Evolutionary conservation across 306 rosid genomes (phyloP).

Genomic region (Castanea mollissima): DNA sequence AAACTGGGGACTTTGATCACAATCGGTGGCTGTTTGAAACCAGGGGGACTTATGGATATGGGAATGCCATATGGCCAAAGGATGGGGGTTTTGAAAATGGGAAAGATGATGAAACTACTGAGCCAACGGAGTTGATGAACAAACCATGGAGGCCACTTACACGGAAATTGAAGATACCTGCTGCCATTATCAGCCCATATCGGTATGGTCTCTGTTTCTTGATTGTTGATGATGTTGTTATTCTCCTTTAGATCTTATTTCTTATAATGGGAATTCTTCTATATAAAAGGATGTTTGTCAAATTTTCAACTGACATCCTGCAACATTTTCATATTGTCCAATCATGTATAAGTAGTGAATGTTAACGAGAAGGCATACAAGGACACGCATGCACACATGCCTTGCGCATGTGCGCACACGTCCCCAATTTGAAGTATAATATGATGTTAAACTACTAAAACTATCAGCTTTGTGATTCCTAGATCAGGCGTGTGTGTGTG

Average conservation of each 20-base stretch:
- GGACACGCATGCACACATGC: not conserved
- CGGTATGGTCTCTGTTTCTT: conserved; percentile 42
- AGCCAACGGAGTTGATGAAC: conserved; percentile 66
- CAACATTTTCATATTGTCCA: not conserved
- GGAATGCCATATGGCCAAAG: conserved; percentile 94
- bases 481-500: too few relatives aligned
- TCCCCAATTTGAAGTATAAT: too few relatives aligned
- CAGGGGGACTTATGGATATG: conserved; percentile 94
- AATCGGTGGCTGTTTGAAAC: conserved; percentile 94
- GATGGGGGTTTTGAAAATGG: conserved; percentile 73
- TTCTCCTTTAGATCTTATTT: not conserved
- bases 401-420: too few relatives aligned
- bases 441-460: too few relatives aligned
- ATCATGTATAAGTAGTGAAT: not conserved
- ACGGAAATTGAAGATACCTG: conserved; percentile 84
- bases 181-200: conserved; percentile 88
- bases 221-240: not conserved
- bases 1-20: conserved; percentile 91
- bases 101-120: conserved; percentile 48
- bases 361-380: not conserved
- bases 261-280: not conserved
- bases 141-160: conserved; percentile 97
- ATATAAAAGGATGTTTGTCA: not conserved
- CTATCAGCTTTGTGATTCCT: too few relatives aligned
- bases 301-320: not conserved